Evolutionary conservation across 2,329 filamentous ascomycete species (phyloP).

Genomic region (Plenodomus tracheiphilus): DNA sequence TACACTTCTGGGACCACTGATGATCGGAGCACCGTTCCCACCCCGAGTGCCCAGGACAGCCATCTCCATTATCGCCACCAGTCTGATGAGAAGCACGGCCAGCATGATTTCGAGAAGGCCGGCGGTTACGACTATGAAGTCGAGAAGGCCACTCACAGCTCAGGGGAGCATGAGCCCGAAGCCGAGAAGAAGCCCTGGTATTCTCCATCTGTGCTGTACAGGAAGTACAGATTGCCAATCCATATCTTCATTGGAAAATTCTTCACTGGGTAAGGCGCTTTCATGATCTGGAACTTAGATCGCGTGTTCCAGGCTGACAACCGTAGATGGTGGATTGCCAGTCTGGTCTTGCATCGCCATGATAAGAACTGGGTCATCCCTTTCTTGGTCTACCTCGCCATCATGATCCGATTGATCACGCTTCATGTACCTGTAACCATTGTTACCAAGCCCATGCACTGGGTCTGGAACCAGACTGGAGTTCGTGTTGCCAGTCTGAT

Average conservation of each 20-base stretch:
- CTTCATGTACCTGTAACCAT: conserved; percentile 71
- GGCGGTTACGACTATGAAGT: conserved; percentile 41
- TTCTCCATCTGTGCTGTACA: conserved; percentile 22
- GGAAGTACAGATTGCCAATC: conserved; percentile 49
- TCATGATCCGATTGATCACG: conserved; percentile 73
- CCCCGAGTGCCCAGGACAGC: conserved; percentile 47
- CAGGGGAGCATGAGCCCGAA: conserved; percentile 23
- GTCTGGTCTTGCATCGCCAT: conserved; percentile 70
- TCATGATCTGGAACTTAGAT: conserved; percentile 2
- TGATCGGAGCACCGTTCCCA: conserved; percentile 38
- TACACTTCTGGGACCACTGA: conserved; percentile 44
- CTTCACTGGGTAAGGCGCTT: conserved; percentile 55
- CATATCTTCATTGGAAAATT: conserved; percentile 51
- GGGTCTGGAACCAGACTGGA: conserved; percentile 68
- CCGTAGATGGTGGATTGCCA: conserved; percentile 73
- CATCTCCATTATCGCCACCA: conserved; percentile 41
- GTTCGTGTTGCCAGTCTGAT: conserved; percentile 63
- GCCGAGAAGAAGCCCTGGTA: conserved; percentile 23
- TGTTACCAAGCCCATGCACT: conserved; percentile 67
- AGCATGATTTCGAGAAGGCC: conserved; percentile 39
- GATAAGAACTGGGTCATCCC: conserved; percentile 82
- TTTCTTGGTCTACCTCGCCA: conserved; percentile 77
- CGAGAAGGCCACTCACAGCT: conserved; percentile 46
- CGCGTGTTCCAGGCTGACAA: conserved; percentile 21
- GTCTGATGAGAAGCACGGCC: conserved; percentile 23